phyloP scores from a whole-genome alignment of 345 rosid genomes.

The Populus ilicifolia region DNA sequence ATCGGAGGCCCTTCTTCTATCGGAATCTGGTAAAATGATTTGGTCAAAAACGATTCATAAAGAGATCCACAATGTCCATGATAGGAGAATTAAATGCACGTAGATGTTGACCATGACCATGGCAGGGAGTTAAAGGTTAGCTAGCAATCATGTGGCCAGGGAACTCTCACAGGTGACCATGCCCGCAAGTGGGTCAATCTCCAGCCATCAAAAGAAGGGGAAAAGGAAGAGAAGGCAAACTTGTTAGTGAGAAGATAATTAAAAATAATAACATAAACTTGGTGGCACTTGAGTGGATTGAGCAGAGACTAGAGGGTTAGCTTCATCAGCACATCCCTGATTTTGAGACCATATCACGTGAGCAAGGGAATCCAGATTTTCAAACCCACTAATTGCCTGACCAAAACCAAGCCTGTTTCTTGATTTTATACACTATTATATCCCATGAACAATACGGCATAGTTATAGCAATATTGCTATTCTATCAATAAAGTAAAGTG shows the following conservation, averaged over 20 bases:
- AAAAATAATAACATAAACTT: slow-evolving; percentile 3
- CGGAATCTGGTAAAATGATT: too few species aligned
- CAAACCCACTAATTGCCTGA: slow-evolving; percentile 17
- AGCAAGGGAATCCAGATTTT: slow-evolving; percentile 26
- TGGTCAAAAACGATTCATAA: too few species aligned
- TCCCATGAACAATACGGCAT: background rate
- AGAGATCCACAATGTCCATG: background rate
- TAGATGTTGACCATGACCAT: background rate
- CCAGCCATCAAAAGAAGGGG: slow-evolving; percentile 25
- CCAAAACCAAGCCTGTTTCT: slow-evolving; percentile 14
- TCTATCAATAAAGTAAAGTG: background rate
- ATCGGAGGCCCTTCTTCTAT: too few species aligned
- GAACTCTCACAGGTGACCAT: slow-evolving; percentile 2
- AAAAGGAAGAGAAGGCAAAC: background rate
- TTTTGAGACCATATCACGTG: slow-evolving; percentile 59
- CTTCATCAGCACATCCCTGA: slow-evolving; percentile 40
- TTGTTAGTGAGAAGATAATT: background rate
- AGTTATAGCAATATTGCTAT: background rate
- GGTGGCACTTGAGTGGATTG: slow-evolving; percentile 15
- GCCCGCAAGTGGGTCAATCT: slow-evolving; percentile 15
- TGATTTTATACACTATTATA: background rate
- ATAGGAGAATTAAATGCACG: background rate
- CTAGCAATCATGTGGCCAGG: slow-evolving; percentile 8
- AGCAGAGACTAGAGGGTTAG: slow-evolving; percentile 7
- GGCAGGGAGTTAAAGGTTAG: background rate